Base-by-base conservation (phyloP, 352 stramenopile genomes). In the Albugo candida region DNA sequence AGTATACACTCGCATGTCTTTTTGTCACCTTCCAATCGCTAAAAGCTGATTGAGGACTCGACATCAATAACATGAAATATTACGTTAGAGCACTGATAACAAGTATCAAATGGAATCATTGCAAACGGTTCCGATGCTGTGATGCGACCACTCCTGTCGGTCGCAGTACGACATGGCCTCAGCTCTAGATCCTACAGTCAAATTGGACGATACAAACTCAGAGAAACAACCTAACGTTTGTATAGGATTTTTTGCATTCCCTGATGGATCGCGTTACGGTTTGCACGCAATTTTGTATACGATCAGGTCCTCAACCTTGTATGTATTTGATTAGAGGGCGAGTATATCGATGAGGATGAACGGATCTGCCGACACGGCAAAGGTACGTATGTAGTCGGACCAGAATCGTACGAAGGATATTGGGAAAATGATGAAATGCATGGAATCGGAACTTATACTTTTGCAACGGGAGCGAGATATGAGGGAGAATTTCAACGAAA, bases 391-490 rank as follows among this genome's bases (percentile, higher is more conserved):
- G 53, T 57, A 51, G 67, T 60, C 41, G 74, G 74, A 3, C 67
- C 69, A 0, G 74, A 87, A 61, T 60, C 49, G 46, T 87, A 83
- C 53, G 57, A 71, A 8, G 70, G 71, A 31, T 52, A 66, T 31
- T 88, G 72, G 72, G 52, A 67, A 11, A 57, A 62, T 10, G 72
- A 88, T 53, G 48, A 61, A 24, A 88, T 88, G 75, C 67, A 84
- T 44, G 72, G 74, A 37, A 55, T 49, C 4, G 75, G 76, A 36
- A 51, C 64, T 5, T 85, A 82, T 48, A 41, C 36, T 17, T 87
- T 87, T 35, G 79, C 74, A 14, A 77, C 71, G 10, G 72, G 79
- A 16, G 70, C 74, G 4, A 52, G 53, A 11, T 92, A 88, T 50
- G 68, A 88, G 54, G 79, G 79, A 41, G 65, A 75, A 38, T 87